phyloP scores from a whole-genome alignment of 1,284 basidiomycete species.

The Ceratobasidium sp. region DNA sequence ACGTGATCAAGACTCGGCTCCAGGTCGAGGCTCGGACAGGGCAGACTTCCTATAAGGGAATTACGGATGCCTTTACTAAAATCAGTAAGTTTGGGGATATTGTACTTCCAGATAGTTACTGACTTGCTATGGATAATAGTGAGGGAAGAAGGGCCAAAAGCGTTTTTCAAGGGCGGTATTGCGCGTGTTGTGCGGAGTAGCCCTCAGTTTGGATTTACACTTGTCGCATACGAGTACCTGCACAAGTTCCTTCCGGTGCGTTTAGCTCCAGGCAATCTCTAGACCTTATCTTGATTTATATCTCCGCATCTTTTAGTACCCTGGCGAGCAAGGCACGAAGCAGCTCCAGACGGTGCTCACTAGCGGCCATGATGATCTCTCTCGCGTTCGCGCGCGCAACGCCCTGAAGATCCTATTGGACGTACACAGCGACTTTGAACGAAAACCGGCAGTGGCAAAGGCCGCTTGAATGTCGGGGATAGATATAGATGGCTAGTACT shows the following conservation, averaged over 20 bases:
- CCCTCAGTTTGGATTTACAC: conserved; percentile 92
- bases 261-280: conserved; percentile 47
- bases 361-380: conserved; percentile 80
- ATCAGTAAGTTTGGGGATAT: conserved; percentile 72
- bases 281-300: neutral
- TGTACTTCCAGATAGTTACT: conserved; percentile 48
- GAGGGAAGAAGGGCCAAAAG: conserved; percentile 87
- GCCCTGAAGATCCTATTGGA: conserved; percentile 91
- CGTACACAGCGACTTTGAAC: conserved; percentile 86
- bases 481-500: neutral
- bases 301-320: conserved; percentile 69
- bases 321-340: conserved; percentile 75
- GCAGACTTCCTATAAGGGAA: conserved; percentile 93
- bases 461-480: neutral
- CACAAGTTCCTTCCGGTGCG: conserved; percentile 84
- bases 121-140: conserved; percentile 48
- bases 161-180: conserved; percentile 95
- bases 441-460: conserved; percentile 50
- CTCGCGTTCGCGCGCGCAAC: conserved; percentile 90
- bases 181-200: conserved; percentile 92
- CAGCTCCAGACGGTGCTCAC: conserved; percentile 79
- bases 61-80: conserved; percentile 90
- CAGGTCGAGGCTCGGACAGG: conserved; percentile 97
- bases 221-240: conserved; percentile 89
- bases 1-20: conserved; percentile 98